Conservation (phyloP, 1,139 yeast genomes). For the Spathaspora sp. region DNA sequence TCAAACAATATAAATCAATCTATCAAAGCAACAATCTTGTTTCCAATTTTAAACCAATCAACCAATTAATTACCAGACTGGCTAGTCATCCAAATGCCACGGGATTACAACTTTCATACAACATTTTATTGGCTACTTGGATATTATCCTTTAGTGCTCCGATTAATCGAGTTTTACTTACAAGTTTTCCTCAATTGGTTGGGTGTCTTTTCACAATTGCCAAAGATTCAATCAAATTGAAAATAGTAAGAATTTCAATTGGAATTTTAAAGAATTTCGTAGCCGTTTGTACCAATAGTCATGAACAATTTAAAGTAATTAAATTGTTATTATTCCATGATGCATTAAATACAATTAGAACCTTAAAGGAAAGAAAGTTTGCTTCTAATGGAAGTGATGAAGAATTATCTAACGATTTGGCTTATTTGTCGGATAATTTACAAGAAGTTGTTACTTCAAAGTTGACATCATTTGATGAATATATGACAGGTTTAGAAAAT, state of each 20-base stretch:
- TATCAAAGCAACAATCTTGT: conserved; percentile 56
- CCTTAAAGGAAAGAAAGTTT: conserved; percentile 83
- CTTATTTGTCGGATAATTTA: conserved; percentile 54
- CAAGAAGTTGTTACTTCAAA: conserved; percentile 67
- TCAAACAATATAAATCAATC: conserved; percentile 55
- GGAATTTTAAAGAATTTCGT: conserved; percentile 69
- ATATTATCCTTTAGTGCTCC: conserved; percentile 68
- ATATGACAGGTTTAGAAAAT: conserved; percentile 78
- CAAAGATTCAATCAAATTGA: conserved; percentile 85
- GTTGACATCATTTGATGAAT: conserved; percentile 92
- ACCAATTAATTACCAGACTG: conserved; percentile 31
- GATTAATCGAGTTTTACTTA: conserved; percentile 55
- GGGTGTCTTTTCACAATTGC: conserved; percentile 47
- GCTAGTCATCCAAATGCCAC: conserved; percentile 48
- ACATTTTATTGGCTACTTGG: conserved; percentile 79
- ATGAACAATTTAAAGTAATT: conserved; percentile 51
- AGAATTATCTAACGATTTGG: conserved; percentile 77
- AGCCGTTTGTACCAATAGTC: conserved; percentile 26
- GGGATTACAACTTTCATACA: conserved; percentile 82
- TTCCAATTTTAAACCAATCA: conserved; percentile 54
- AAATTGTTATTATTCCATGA: conserved; percentile 75
- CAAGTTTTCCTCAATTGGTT: conserved; percentile 61
- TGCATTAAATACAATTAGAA: conserved; percentile 67
- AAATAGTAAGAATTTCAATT: conserved; percentile 78
- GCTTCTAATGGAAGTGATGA: conserved; percentile 71